Base-by-base conservation (phyloP, 805 yeast species). In the Yamadazyma akitaensis region DNA sequence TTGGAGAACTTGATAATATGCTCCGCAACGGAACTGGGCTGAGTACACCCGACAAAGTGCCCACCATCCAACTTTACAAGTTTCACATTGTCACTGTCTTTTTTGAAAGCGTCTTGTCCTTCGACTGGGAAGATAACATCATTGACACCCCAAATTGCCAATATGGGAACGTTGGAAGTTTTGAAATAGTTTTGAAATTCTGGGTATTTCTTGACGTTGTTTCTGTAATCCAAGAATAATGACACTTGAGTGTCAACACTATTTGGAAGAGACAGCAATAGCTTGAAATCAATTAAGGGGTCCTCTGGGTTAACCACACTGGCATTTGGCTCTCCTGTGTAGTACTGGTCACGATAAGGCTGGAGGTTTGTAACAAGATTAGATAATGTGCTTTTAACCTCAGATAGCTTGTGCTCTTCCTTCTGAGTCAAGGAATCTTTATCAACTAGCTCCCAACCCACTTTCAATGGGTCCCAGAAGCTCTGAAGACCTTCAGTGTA, bases 81-180 rank as follows among this genome's bases (percentile, higher is more conserved):
- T 47, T 56, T 59, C 8, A 59, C 55, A 25, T 60, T 53, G 21
- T 55, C 57, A 7, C 54, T 52, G 48, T 73, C 75, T 49, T 56
- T 61, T 47, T 54, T 59, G 52, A 43, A 71, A 11, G 74, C 73
- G 19, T 62, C 61, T 17, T 73, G 75, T 2, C 76, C 76, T 17
- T 53, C 61, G 11, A 49, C 43, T 10, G 51, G 55, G 51, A 72
- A 73, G 35, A 72, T 63, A 18, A 32, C 24, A 44, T 72, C 77
- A 40, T 72, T 68, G 38, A 60, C 56, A 11, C 77, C 78, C 78
- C 78, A 73, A 25, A 58, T 54, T 6, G 62, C 64, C 31, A 73
- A 57, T 6, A 67, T 55, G 10, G 76, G 76, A 13, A 68, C 55
- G 31, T 62, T 44, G 2, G 64, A 46, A 10, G 48, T 41, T 40